phyloP scores from a whole-genome alignment of 345 rosid genomes.

The Lepidium africanum region DNA sequence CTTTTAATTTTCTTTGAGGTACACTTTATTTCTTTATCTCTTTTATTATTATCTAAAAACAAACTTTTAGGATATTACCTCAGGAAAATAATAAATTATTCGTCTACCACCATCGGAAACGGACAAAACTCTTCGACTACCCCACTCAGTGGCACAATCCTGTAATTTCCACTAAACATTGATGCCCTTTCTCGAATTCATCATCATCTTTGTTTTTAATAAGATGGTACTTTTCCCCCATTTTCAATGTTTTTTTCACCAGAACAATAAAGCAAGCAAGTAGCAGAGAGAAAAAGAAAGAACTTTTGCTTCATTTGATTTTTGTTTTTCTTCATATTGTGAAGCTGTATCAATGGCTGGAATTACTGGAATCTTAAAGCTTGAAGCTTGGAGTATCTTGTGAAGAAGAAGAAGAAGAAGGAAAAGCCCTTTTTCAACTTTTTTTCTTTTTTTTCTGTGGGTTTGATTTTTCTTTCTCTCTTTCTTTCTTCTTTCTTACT shows the following conservation, averaged over 20 bases:
- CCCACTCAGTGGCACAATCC: conserved; percentile 36
- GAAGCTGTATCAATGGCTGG: conserved; percentile 41
- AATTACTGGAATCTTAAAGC: conserved; percentile 37
- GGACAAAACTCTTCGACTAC: conserved; percentile 37
- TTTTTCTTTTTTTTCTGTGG: neutral
- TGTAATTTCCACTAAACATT: conserved; percentile 16
- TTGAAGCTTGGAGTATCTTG: conserved; percentile 46
- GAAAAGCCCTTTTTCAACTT: neutral
- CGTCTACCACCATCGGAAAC: conserved; percentile 24
- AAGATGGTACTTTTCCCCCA: conserved; percentile 12
- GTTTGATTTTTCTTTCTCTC: neutral
- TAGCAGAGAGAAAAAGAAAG: neutral
- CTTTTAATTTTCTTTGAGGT: conserved; percentile 16
- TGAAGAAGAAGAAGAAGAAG: neutral
- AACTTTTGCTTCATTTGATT: neutral
- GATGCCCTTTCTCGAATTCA: conserved; percentile 27
- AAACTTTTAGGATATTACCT: conserved; percentile 24
- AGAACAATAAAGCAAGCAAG: conserved; percentile 8
- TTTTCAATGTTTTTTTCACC: conserved; percentile 4
- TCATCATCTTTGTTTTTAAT: conserved; percentile 25
- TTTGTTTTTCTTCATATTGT: neutral
- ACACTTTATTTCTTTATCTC: conserved; percentile 23
- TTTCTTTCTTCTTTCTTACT: neutral
- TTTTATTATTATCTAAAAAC: conserved; percentile 21
- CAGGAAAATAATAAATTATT: neutral